Evolutionary conservation across 1,284 basidiomycete species (phyloP).

Genomic region (Pterulicium gracile): DNA sequence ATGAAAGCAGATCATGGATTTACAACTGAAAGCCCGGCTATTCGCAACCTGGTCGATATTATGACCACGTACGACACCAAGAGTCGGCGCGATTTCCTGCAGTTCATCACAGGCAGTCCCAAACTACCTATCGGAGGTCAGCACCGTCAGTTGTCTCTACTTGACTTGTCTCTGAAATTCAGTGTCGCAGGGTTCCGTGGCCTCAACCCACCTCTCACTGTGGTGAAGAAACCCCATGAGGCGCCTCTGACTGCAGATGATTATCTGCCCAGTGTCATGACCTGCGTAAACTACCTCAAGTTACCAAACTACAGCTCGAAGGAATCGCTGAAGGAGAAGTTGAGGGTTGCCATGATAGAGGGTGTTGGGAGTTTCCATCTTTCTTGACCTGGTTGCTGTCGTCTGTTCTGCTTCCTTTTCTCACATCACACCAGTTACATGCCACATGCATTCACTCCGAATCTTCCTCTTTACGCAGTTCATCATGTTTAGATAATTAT

Average conservation of each 20-base stretch:
- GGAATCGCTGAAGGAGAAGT: slow-evolving; percentile 69
- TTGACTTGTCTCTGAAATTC: slow-evolving; percentile 1
- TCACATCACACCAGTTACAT: too few species aligned
- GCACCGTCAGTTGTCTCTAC: slow-evolving; percentile 14
- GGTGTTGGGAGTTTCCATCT: slow-evolving; percentile 93
- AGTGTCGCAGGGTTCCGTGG: slow-evolving; percentile 75
- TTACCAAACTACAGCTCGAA: slow-evolving; percentile 88
- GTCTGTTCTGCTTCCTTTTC: too few species aligned
- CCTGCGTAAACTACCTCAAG: slow-evolving; percentile 95
- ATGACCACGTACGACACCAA: slow-evolving; percentile 73
- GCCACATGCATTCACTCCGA: too few species aligned
- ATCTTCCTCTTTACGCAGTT: too few species aligned
- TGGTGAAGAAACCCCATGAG: slow-evolving; percentile 96
- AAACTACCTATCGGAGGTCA: slow-evolving; percentile 87
- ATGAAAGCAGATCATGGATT: slow-evolving; percentile 98
- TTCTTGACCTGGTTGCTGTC: too few species aligned
- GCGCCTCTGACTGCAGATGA: slow-evolving; percentile 84
- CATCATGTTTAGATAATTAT: too few species aligned
- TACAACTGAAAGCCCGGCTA: slow-evolving; percentile 86
- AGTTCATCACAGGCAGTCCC: slow-evolving; percentile 96
- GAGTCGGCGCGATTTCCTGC: slow-evolving; percentile 81
- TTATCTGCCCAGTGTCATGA: slow-evolving; percentile 97
- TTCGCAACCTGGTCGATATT: slow-evolving; percentile 79
- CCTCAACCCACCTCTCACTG: slow-evolving; percentile 88
- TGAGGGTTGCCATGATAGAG: slow-evolving; percentile 77